phyloP scores from a whole-genome alignment of 2,329 filamentous ascomycete species.

The Dactylonectria estremocensis region DNA sequence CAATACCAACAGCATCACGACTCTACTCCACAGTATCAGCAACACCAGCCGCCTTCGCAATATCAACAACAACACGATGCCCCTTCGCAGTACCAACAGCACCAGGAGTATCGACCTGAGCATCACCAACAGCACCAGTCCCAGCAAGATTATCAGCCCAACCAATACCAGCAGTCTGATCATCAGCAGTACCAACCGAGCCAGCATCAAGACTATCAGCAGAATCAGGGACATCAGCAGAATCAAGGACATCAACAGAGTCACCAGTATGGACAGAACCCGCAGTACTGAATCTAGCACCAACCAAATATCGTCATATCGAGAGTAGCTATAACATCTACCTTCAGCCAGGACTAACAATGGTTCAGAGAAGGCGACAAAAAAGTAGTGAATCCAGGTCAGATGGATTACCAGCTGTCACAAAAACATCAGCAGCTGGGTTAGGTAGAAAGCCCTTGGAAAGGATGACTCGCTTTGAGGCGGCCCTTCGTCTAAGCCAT shows the following conservation, averaged over 20 bases:
- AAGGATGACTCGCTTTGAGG: too few species aligned
- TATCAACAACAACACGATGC: conserved; percentile 47
- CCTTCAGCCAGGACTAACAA: too few species aligned
- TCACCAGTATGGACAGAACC: conserved; percentile 44
- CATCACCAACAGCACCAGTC: conserved; percentile 32
- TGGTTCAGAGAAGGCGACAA: too few species aligned
- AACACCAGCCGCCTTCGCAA: conserved; percentile 8
- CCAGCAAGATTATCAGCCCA: conserved; percentile 29
- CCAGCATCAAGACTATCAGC: conserved; percentile 35
- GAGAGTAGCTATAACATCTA: too few species aligned
- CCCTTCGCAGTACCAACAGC: conserved; percentile 27
- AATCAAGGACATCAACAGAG: conserved; percentile 32
- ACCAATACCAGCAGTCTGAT: conserved; percentile 30
- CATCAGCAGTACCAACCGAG: conserved; percentile 35
- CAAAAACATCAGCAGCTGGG: too few species aligned
- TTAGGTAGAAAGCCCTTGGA: too few species aligned
- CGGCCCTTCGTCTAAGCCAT: too few species aligned
- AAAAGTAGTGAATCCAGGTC: too few species aligned
- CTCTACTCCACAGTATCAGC: conserved; percentile 17
- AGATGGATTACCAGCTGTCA: too few species aligned
- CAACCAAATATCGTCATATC: too few species aligned
- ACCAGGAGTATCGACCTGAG: conserved; percentile 23
- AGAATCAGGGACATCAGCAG: conserved; percentile 16
- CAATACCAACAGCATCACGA: conserved; percentile 32
- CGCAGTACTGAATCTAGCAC: conserved; percentile 27